A percentile compares a stretch with the other conserved stretches of the same genome.
phyloP scores from a whole-genome alignment of 352 stramenopile species.

The Globisporangium cylindrosporum region DNA sequence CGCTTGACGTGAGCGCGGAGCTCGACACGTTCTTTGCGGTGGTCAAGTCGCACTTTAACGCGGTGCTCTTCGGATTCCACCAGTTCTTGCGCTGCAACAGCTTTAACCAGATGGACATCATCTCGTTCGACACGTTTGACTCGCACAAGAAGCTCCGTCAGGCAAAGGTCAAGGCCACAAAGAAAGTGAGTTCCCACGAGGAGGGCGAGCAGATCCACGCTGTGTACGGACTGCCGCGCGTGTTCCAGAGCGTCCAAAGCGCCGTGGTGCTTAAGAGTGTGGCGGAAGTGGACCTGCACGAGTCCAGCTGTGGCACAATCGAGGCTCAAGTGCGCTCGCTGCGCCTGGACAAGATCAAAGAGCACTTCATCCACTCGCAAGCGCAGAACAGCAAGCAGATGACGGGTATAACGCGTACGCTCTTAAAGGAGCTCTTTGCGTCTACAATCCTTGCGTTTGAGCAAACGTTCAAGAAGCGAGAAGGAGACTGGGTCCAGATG shows the following conservation, averaged over 20 bases:
- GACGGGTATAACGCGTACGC: slow-evolving; percentile 18
- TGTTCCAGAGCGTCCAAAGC: slow-evolving; percentile 60
- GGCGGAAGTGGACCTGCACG: slow-evolving; percentile 54
- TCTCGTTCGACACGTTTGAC: slow-evolving; percentile 74
- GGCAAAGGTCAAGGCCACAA: slow-evolving; percentile 19
- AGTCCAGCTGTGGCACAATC: slow-evolving; percentile 53
- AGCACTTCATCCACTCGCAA: slow-evolving; percentile 34
- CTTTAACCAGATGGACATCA: slow-evolving; percentile 73
- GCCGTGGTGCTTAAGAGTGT: slow-evolving; percentile 55
- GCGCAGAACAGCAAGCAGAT: slow-evolving; percentile 20
- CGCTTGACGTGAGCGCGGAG: slow-evolving; percentile 23
- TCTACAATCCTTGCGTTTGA: slow-evolving; percentile 58
- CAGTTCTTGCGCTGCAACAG: slow-evolving; percentile 74
- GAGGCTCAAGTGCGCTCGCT: slow-evolving; percentile 47
- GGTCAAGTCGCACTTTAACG: slow-evolving; percentile 64
- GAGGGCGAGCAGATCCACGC: slow-evolving; percentile 44
- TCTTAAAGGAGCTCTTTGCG: slow-evolving; percentile 46
- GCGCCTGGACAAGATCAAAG: slow-evolving; percentile 49
- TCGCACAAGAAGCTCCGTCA: slow-evolving; percentile 59
- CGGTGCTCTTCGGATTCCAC: slow-evolving; percentile 72
- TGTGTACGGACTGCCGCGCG: slow-evolving; percentile 42
- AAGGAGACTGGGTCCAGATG: slow-evolving; percentile 26
- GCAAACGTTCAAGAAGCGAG: slow-evolving; percentile 29
- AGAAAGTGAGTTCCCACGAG: slow-evolving; percentile 22
- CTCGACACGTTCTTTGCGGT: slow-evolving; percentile 47